A percentile compares a stretch with the other conserved stretches of the same genome.
Conservation (phyloP, 2,329 filamentous ascomycete species). For the Aspergillus sp. region DNA sequence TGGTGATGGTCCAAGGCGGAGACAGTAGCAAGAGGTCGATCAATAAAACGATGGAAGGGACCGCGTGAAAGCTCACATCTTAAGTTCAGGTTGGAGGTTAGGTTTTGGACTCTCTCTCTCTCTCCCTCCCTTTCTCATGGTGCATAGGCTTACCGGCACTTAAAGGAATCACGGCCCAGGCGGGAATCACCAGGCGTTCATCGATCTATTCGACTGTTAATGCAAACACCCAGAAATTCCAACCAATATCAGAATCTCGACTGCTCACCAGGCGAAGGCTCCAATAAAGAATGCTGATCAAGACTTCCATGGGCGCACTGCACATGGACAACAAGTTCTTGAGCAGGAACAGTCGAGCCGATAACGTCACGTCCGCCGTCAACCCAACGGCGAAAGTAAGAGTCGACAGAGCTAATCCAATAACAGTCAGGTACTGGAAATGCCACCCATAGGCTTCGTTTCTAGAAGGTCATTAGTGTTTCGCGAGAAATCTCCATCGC, state of each 20-base stretch:
- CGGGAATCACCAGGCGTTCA: slow-evolving; percentile 51
- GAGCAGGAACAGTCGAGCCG: slow-evolving; percentile 51
- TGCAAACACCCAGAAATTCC: neutral
- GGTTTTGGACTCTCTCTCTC: neutral
- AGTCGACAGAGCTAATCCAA: slow-evolving; percentile 58
- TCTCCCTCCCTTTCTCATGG: too few species aligned
- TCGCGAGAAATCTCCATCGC: neutral
- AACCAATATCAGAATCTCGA: neutral
- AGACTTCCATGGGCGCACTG: slow-evolving; percentile 59
- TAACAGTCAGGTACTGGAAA: slow-evolving; percentile 64
- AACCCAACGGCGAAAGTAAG: slow-evolving; percentile 55
- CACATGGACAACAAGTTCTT: slow-evolving; percentile 61
- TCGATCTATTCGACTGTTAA: slow-evolving; percentile 34
- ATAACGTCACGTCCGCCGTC: slow-evolving; percentile 56
- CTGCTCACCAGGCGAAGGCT: slow-evolving; percentile 50
- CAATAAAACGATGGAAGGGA: slow-evolving; percentile 54
- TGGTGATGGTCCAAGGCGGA: slow-evolving; percentile 60
- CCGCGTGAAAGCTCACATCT: slow-evolving; percentile 51
- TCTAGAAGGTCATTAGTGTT: slow-evolving; percentile 30
- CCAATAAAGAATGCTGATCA: slow-evolving; percentile 64
- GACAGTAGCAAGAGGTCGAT: slow-evolving; percentile 58
- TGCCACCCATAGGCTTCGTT: slow-evolving; percentile 65
- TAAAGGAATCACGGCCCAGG: slow-evolving; percentile 38
- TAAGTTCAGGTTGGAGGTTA: neutral
- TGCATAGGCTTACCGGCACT: slow-evolving; percentile 33